Base-by-base conservation (phyloP, 805 yeast species). In the Cyberlindnera bimundalis region DNA sequence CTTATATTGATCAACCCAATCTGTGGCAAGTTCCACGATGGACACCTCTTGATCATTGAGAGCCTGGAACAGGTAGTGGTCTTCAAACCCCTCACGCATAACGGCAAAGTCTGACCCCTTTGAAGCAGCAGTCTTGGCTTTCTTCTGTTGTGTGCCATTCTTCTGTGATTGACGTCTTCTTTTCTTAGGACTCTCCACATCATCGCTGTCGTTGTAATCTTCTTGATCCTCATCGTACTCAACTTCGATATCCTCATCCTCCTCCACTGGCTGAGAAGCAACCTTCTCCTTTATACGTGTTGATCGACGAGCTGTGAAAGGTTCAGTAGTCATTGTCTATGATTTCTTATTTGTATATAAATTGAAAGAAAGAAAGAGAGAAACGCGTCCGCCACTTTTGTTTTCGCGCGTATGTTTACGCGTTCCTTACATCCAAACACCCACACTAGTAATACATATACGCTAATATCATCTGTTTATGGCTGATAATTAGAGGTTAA, bases 1-100 rank as follows among this genome's bases (percentile, higher is more conserved):
- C 32, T 60, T 64, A 49, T 76, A 82, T 16, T 64, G 65, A 12
- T 77, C 79, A 11, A 81, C 51, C 84, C 85, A 81, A 19, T 67
- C 71, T n/a, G 70, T 59, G 1, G 80, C 78, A 3, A 77, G 43
- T 31, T 78, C 82, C 2, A 63, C 64, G 12, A 77, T 57, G 0
- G 85, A 72, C 1, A 70, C 74, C 28, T 65, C 75, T 2, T 76
- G 55, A 32, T 69, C 72, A 33, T 71, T 62, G 33, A 81, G 58
- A 0, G 80, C 77, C 42, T 73, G 72, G 43, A 77, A 77, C 12
- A 77, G 38, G 33, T 65, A 65, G 35, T 74, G 71, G 24, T 74
- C 76, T 32, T 66, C 66, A 49, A 72, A 74, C 17, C 64, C 71
- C 12, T 68, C 69, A 25, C 54, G 55, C 13, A 69, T 50, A 27